These are phyloP conservation scores for Diaporthe vaccinii DNA, from an alignment of 2,329 filamentous ascomycete genomes.

Conservation along the genomic window DNA sequence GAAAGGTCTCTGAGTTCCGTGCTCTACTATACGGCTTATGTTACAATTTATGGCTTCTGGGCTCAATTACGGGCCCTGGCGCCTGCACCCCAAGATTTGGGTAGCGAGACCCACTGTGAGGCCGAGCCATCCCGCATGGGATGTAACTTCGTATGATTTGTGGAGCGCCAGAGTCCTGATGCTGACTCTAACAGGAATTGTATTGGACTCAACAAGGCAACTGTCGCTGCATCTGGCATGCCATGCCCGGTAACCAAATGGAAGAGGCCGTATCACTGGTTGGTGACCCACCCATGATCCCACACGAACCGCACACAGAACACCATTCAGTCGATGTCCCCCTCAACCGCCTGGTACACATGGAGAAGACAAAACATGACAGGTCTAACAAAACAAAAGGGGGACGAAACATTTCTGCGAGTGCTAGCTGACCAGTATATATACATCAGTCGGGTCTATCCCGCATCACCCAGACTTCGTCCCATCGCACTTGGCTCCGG, in stretches of 20 bases:
- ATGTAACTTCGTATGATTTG: slow-evolving; percentile 17
- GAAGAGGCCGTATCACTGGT: background rate
- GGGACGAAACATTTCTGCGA: background rate
- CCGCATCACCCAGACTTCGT: background rate
- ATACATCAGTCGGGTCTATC: background rate
- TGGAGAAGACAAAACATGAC: slow-evolving; percentile 15
- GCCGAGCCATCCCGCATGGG: slow-evolving; percentile 8
- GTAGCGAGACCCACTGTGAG: slow-evolving; percentile 22
- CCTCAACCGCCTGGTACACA: background rate
- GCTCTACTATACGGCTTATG: background rate
- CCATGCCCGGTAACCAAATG: background rate
- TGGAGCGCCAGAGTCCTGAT: background rate
- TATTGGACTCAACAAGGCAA: slow-evolving; percentile 16
- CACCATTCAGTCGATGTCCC: background rate
- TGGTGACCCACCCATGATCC: background rate
- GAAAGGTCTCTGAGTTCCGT: background rate
- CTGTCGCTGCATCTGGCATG: slow-evolving; percentile 1
- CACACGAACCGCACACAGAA: slow-evolving; percentile 15
- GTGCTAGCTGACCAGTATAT: background rate
- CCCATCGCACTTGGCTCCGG: background rate
- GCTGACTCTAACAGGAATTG: background rate
- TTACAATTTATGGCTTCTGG: background rate
- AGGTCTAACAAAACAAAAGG: background rate
- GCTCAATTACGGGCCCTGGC: slow-evolving; percentile 22
- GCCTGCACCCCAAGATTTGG: background rate